A percentile compares a stretch with the other conserved stretches of the same genome.
Conservation (phyloP, 2,329 filamentous ascomycete species). For the Fusarium guadeloupense region DNA sequence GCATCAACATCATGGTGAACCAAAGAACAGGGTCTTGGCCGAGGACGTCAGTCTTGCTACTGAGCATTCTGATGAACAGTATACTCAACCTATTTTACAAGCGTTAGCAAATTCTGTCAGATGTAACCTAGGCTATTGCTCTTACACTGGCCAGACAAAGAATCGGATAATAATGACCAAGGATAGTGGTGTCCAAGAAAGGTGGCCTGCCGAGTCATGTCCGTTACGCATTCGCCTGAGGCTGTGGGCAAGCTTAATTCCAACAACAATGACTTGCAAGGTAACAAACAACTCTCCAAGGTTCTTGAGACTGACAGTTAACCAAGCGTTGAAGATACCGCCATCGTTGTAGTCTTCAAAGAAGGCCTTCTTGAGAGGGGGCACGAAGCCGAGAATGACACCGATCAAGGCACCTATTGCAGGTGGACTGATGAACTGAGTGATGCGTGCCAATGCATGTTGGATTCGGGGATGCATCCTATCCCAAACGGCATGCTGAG, state of each 20-base stretch:
- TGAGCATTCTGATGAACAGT: conserved; percentile 20
- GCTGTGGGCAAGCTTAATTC: conserved; percentile 30
- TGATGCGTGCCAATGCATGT: not conserved
- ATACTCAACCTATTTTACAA: conserved; percentile 8
- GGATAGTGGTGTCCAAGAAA: conserved; percentile 9
- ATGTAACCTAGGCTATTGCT: fast-evolving
- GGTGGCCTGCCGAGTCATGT: conserved; percentile 11
- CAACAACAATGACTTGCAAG: conserved; percentile 25
- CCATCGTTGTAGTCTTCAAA: conserved; percentile 20
- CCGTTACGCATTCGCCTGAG: conserved; percentile 24
- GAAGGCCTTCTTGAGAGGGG: conserved; percentile 25
- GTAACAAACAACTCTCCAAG: conserved; percentile 30
- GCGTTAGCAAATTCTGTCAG: not conserved
- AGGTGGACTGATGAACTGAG: conserved; percentile 26
- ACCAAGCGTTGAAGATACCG: conserved; percentile 25
- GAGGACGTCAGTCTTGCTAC: conserved; percentile 1
- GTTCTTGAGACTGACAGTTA: conserved; percentile 30
- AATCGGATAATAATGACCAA: conserved; percentile 19
- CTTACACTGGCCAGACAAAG: conserved; percentile 27
- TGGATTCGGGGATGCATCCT: conserved; percentile 11
- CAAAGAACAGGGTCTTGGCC: conserved; percentile 24
- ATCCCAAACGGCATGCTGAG: conserved; percentile 21
- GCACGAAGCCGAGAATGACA: conserved; percentile 11
- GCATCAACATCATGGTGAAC: conserved; percentile 32
- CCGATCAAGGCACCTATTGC: conserved; percentile 14